Percentiles rank a stretch among this genome's conserved stretches.
Evolutionary conservation across 1,139 yeast species (phyloP).

Genomic region (Candida tetrigidarum): DNA sequence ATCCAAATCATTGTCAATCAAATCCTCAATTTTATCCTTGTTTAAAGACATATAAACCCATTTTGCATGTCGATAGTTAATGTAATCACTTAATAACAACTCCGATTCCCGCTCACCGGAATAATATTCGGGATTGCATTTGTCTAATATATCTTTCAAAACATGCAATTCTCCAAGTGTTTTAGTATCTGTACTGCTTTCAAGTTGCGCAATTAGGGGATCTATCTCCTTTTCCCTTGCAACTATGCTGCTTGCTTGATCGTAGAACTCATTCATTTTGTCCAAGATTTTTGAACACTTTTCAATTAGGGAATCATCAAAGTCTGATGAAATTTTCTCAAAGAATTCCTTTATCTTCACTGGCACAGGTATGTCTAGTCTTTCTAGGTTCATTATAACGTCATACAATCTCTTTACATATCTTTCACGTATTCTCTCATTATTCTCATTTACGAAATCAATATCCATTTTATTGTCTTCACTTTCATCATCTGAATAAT

Average conservation of each 20-base stretch:
- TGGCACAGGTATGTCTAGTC: slow-evolving; percentile 34
- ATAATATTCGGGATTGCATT: background rate
- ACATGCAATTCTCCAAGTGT: background rate
- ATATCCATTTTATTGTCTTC: slow-evolving; percentile 11
- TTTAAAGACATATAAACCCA: background rate
- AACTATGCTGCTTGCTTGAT: slow-evolving; percentile 21
- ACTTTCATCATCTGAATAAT: slow-evolving; percentile 22
- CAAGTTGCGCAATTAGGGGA: slow-evolving; percentile 18
- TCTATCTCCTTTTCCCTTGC: slow-evolving; percentile 24
- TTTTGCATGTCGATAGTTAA: background rate
- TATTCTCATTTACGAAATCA: slow-evolving; percentile 8
- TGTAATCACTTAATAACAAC: background rate
- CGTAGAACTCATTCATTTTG: slow-evolving; percentile 20
- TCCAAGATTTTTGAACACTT: slow-evolving; percentile 14
- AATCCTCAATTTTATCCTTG: slow-evolving; percentile 2
- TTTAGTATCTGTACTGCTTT: background rate
- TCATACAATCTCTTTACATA: slow-evolving; percentile 21
- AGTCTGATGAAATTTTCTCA: slow-evolving; percentile 17
- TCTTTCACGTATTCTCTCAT: background rate
- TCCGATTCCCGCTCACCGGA: background rate
- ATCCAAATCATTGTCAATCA: background rate
- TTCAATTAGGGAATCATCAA: slow-evolving; percentile 6
- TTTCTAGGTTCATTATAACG: slow-evolving; percentile 31
- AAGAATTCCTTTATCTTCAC: slow-evolving; percentile 26
- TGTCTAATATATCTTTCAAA: background rate